Evolutionary conservation across 2,329 filamentous ascomycete species (phyloP).

Genomic region (Leptographium procerum): DNA sequence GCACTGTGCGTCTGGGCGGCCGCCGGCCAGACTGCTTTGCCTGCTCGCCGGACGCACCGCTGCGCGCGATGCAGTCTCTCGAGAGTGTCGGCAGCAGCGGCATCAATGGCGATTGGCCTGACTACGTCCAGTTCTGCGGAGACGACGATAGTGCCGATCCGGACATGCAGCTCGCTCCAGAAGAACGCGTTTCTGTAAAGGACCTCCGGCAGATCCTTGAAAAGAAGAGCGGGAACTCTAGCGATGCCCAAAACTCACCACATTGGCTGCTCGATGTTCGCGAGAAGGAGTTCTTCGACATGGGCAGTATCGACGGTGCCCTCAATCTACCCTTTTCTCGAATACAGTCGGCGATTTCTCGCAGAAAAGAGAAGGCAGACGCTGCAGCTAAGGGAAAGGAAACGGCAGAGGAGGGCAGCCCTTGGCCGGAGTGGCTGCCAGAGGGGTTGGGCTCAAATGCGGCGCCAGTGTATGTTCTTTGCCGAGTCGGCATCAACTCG

Average conservation of each 20-base stretch:
- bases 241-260: not conserved
- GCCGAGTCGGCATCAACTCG: conserved; percentile 67
- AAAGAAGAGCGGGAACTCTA: not conserved
- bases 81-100: conserved; percentile 32
- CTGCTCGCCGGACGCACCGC: conserved; percentile 52
- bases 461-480: conserved; percentile 58
- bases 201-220: conserved; percentile 35
- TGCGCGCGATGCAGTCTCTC: conserved; percentile 22
- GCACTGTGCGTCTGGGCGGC: conserved; percentile 62
- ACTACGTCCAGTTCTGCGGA: conserved; percentile 84
- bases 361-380: not conserved
- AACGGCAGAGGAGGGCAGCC: conserved; percentile 12
- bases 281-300: conserved; percentile 72
- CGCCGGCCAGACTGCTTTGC: conserved; percentile 62
- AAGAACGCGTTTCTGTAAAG: conserved; percentile 56
- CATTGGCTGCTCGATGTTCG: conserved; percentile 71
- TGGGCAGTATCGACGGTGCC: conserved; percentile 65
- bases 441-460: conserved; percentile 22
- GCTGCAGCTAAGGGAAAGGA: no score
- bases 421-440: conserved; percentile 23
- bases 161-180: conserved; percentile 35
- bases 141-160: conserved; percentile 20
- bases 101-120: conserved; percentile 54
- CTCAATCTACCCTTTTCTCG: conserved; percentile 62
- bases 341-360: conserved; percentile 10